Base-by-base conservation (phyloP, 352 stramenopile genomes). In the Phytophthora nicotianae region DNA sequence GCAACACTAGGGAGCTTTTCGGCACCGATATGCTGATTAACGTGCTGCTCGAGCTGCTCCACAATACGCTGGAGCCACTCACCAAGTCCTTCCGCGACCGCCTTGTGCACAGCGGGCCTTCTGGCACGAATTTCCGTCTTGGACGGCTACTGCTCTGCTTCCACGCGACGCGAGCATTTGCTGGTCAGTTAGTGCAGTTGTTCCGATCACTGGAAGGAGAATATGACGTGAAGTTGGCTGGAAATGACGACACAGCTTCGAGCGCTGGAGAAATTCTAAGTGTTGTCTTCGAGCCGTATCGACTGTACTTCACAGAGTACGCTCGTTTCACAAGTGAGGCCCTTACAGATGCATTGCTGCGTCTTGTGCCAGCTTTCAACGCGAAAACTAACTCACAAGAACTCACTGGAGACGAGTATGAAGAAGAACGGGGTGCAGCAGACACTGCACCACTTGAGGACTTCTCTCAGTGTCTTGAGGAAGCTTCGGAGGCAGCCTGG, bases 381-480 rank as follows among this genome's bases (percentile, higher is more conserved):
- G 43, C n/a, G 35, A 49, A 38, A 19, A 60, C 8, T 8, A 55
- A 21, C 3, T 16, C 43, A 37, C 47, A 37, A 41, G 62, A 42
- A 10, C 14, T 32, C 0, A 37, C 1, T n/a, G 58, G 53, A 17
- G 58, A 68, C 5, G 51, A 63, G 2, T 51, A 67, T 9, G 74
- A 80, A n/a, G 66, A 71, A 29, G 68, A 52, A 4, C 52, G 51
- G 1, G 50, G 42, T 3, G 38, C 38, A n/a, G 60, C 60, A 10
- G 65, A 80, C 45, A 26, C 43, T 41, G 70, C 50, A 6, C 57
- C 70, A 43, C 65, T 92, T 1, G 75, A 89, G 26, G 68, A 71
- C 26, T 92, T 88, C 49, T 70, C 75, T 23, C 81, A 86, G 47
- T 68, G 55, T 4, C 52, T 92, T n/a, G 83, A 92, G 51, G 81